Evolutionary conservation across 2,329 filamentous ascomycete species (phyloP), one percentile per base, ranked within the genome.

Genomic region (Colletotrichum plurivorum): DNA sequence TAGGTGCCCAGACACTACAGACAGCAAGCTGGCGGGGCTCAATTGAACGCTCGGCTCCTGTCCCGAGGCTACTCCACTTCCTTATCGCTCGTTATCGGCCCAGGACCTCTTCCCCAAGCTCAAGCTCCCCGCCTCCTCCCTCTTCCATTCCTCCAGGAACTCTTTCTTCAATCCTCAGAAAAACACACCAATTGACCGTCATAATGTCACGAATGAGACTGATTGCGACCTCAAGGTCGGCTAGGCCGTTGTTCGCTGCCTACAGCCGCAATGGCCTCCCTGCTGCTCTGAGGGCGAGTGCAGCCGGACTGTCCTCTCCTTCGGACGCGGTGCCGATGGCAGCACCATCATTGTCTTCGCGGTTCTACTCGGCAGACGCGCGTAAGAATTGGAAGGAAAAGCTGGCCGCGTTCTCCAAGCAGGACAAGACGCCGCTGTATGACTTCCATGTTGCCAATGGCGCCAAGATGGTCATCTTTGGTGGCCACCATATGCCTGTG

Each of bases 401-500:
- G 62, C 58, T 72, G 25, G 73, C 74, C 27, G 71, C 74, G 39
- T 71, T 75, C 16, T 72, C 71, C 7, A 76, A 78, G 20, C 83
- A 88, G 72, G 84, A 80, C 75, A 91, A 87, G 81, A 97, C 94
- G 3, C 90, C 92, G 31, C 85, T 98, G 22, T 93, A 95, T 80
- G 90, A 94, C 75, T 84, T 97, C 22, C 93, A 97, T 80, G 76
- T 95, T 71, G 86, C 89, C 67, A 85, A 93, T 77, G 94, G 94
- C 73, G 96, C 88, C 73, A 98, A 97, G 84, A 96, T 98, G 90
- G 95, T 98, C 57, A 93, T 94, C n/a, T 99, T 98, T 82, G 95
- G 93, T 72, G 94, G 94, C 73, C 97, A 92, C 84, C 86, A 89
- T 74, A 98, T 99, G 94, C 96, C 96, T 8, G 90, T 99, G 52